Base-by-base conservation (phyloP, 768 basidiomycete genomes). In the Boletus huronensis region DNA sequence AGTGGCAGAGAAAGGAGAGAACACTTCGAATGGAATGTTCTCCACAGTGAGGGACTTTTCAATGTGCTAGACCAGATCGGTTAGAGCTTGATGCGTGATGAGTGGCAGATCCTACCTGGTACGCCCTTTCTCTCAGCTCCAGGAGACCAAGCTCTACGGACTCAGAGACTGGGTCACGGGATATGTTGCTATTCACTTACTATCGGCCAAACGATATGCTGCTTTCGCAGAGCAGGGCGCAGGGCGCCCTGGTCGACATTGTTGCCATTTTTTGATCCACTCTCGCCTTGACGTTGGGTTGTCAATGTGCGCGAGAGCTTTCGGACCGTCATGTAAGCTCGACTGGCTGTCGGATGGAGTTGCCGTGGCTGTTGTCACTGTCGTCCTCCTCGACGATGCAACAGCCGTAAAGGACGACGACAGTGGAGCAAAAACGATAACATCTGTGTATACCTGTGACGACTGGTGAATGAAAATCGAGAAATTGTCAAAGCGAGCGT, bases 1-100 rank as follows among this genome's bases (percentile, higher is more conserved):
- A 0, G 84, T 82, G 6, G 87, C 87, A 6, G 89, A 85, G 72
- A 95, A 93, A 0, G 85, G 82, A 11, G 88, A 90, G 65, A 95
- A 95, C 35, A 88, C 84, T 66, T 95, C 92, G 60, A 87, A 85
- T 2, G 88, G 86, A 48, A 93, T 87, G 68, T 93, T 94, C 14
- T 87, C 81, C 13, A 88, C 81, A 0, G 83, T 85, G 42, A 95
- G 78, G 0, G 84, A 84, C 57, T 82, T 85, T 58, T 83, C 74
- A 42, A 95, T 93, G 67, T 93, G 86, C 82, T 90, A 48, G n/a
- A 32, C 35, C 40, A 50, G 31, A 36, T 51, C 6, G 28, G 26
- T 61, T 17, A 61, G 44, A 66, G 17, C 19, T 34, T 17, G 14
- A 16, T 2, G 3, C 14, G 14, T 31, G 46, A 13, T 6, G 16